These are phyloP conservation scores for Lactarius vividus DNA, from an alignment of 768 basidiomycete genomes.

Conservation along the genomic window DNA sequence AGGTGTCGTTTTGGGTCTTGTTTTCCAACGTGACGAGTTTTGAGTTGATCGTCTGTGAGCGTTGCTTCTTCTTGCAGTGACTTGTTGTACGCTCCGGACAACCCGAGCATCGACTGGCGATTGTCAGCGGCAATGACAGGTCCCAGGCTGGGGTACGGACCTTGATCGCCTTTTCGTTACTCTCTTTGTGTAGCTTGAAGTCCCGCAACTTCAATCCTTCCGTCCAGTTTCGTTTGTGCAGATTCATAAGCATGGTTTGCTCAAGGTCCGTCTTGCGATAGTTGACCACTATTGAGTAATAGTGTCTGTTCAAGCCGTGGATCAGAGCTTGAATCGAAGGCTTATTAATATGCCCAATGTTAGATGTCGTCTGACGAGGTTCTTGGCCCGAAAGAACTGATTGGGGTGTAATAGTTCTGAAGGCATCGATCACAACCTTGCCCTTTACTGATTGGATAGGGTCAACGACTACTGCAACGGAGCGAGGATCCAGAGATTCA, in stretches of 20 bases:
- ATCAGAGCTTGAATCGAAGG: conserved; percentile 99
- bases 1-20: conserved; percentile 98
- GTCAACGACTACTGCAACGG: conserved; percentile 96
- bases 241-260: conserved; percentile 97
- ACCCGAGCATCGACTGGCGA: conserved; percentile 80
- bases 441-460: conserved; percentile 99
- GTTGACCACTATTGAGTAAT: conserved; percentile 96
- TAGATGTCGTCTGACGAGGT: conserved; percentile 95
- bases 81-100: conserved; percentile 95
- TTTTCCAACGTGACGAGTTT: conserved; percentile 96
- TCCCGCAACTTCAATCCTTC: conserved; percentile 91
- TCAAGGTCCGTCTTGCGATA: conserved; percentile 98
- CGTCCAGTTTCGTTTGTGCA: conserved; percentile 99
- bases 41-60: conserved; percentile 88
- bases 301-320: conserved; percentile 96
- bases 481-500: conserved; percentile 88
- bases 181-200: conserved; percentile 83
- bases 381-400: conserved; percentile 89
- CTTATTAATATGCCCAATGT: conserved; percentile 98
- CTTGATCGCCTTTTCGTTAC: conserved; percentile 93
- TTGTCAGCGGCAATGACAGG: not conserved
- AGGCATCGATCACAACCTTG: conserved; percentile 99
- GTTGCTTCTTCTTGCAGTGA: conserved; percentile 98
- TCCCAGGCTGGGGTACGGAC: conserved; percentile 42
- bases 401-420: conserved; percentile 93